Evolutionary conservation across 2,329 filamentous ascomycete species (phyloP).

Genomic region (Ophiosphaerella korrae): DNA sequence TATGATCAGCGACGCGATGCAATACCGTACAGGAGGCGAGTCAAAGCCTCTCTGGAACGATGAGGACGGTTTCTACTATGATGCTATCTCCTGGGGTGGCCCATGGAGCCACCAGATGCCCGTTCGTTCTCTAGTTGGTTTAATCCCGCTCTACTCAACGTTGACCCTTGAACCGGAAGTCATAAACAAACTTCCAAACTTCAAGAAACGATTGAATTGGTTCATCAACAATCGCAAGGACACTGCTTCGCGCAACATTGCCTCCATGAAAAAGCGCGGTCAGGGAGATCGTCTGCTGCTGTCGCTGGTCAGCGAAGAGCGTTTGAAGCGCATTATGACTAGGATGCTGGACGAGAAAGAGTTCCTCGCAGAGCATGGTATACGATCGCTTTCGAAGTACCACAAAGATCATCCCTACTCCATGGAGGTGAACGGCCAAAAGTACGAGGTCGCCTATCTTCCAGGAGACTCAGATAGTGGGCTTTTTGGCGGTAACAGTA

Average conservation of each 20-base stretch:
- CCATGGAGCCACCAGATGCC: constrained; percentile 93
- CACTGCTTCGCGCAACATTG: constrained; percentile 90
- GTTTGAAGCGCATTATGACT: constrained; percentile 85
- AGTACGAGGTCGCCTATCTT: constrained; percentile 85
- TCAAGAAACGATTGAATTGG: constrained; percentile 93
- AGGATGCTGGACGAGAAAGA: constrained; percentile 94
- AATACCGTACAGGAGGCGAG: constrained; percentile 68
- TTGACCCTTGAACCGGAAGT: constrained; percentile 92
- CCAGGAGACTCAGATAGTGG: constrained; percentile 96
- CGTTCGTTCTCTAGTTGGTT: constrained; percentile 86
- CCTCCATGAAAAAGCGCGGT: constrained; percentile 86
- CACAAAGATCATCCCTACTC: constrained; percentile 89
- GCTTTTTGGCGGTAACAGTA: constrained; percentile 95
- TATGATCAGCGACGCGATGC: constrained; percentile 96
- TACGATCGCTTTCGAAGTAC: constrained; percentile 88
- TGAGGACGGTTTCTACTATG: constrained; percentile 96
- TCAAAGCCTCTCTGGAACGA: constrained; percentile 95
- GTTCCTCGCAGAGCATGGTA: constrained; percentile 87
- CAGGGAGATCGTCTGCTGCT: constrained; percentile 88
- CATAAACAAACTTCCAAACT: constrained; percentile 86
- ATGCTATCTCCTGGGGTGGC: constrained; percentile 94
- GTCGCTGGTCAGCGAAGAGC: constrained; percentile 89
- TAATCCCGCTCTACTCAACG: constrained; percentile 92
- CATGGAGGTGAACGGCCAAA: constrained; percentile 94
- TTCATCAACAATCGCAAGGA: constrained; percentile 88